phyloP scores from a whole-genome alignment of 2,329 filamentous ascomycete species.

The Periconia macrospinosa region DNA sequence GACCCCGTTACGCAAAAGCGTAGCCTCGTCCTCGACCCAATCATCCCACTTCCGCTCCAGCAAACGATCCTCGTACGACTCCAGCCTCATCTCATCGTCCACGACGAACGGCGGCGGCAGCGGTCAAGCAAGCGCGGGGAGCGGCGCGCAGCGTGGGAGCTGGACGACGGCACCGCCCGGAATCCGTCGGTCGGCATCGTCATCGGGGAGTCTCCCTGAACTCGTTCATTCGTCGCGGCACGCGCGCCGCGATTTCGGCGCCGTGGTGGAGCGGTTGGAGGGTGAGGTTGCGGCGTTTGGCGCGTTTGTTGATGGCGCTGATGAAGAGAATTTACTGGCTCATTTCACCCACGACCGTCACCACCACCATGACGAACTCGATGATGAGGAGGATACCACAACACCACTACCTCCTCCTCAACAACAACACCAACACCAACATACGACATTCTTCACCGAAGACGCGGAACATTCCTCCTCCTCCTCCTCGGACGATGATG shows the following conservation, averaged over 20 bases:
- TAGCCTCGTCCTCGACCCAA: conserved; percentile 36
- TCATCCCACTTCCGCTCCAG: conserved; percentile 57
- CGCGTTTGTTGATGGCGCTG: conserved; percentile 4
- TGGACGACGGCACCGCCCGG: conserved; percentile 16
- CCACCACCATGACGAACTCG: conserved; percentile 22
- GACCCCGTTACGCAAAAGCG: conserved; percentile 42
- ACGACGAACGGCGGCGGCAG: too few species aligned
- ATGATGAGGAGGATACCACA: conserved; percentile 26
- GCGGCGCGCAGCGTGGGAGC: too few species aligned
- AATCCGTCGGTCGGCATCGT: conserved; percentile 40
- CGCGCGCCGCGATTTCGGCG: conserved; percentile 33
- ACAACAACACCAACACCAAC: conserved; percentile 19
- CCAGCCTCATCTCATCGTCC: conserved; percentile 53
- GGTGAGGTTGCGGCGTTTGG: conserved; percentile 35
- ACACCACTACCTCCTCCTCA: conserved; percentile 26
- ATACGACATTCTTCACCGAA: conserved; percentile 33
- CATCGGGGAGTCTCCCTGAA: conserved; percentile 42
- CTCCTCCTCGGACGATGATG: conserved; percentile 23
- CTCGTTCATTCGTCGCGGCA: conserved; percentile 38
- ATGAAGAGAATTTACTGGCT: conserved; percentile 16
- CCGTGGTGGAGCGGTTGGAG: conserved; percentile 34
- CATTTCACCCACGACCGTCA: too few species aligned
- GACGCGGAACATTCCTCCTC: conserved; percentile 36
- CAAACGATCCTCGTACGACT: conserved; percentile 61
- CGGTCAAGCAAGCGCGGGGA: conserved; percentile 29